Percentiles rank a stretch among this genome's conserved stretches.
Evolutionary conservation across 148 eudicot species (phyloP).

Genomic region (Rhododendron henanense): DNA sequence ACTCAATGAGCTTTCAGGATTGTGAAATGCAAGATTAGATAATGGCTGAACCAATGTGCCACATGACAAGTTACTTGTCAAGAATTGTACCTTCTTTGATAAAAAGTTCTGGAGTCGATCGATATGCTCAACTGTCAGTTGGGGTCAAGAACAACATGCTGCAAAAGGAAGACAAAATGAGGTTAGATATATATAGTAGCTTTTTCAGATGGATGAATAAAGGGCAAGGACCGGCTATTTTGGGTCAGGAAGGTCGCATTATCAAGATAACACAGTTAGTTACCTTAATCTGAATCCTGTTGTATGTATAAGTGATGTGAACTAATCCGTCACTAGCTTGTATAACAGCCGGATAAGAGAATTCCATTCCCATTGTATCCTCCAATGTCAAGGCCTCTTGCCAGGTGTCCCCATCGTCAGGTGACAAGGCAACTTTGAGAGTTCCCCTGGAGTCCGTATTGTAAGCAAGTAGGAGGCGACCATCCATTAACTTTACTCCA

Average conservation of each 20-base stretch:
- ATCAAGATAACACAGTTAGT: not conserved
- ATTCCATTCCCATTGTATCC: slow-evolving; percentile 67
- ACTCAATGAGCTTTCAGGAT: not conserved
- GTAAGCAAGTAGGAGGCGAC: slow-evolving; percentile 78
- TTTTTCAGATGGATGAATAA: not conserved
- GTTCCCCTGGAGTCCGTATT: slow-evolving; percentile 70
- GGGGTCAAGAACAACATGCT: slow-evolving; percentile 47
- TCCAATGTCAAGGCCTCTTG: slow-evolving; percentile 64
- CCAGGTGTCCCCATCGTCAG: slow-evolving; percentile 88
- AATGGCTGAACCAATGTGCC: not conserved
- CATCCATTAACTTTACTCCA: slow-evolving; percentile 77
- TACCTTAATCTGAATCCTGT: slow-evolving; percentile 87
- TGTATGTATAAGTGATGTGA: slow-evolving; percentile 90
- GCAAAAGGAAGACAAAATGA: slow-evolving; percentile 3
- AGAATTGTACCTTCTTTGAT: not conserved
- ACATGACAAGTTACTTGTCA: too few species aligned
- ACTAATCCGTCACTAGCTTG: slow-evolving; percentile 65
- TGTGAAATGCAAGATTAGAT: not conserved
- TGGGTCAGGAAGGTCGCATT: not conserved
- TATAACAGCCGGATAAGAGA: slow-evolving; percentile 92
- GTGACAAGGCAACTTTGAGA: slow-evolving; percentile 52
- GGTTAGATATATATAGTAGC: not conserved
- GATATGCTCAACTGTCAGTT: slow-evolving; percentile 2
- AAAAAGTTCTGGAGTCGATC: not conserved
- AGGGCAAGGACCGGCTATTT: not conserved